phyloP scores from a whole-genome alignment of 2,329 filamentous ascomycete genomes.

The Thelonectria rubi region DNA sequence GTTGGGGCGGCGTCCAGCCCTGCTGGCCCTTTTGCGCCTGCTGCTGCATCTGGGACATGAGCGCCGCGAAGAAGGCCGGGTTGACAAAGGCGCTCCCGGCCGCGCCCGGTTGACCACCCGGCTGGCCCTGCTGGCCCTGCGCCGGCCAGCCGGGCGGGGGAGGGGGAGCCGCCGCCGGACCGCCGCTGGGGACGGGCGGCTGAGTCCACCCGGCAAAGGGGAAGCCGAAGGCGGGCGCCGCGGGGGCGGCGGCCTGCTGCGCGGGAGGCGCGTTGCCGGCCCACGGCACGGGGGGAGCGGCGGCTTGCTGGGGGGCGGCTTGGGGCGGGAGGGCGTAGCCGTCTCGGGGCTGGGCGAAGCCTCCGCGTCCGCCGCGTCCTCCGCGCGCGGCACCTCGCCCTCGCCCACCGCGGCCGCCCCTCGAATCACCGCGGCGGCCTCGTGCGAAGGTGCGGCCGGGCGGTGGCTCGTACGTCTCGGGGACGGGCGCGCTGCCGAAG shows the following conservation, averaged over 20 bases:
- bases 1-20: constrained; percentile 43
- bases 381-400: constrained; percentile 52
- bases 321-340: constrained; percentile 55
- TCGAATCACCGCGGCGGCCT: constrained; percentile 55
- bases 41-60: constrained; percentile 56
- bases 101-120: constrained; percentile 47
- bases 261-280: constrained; percentile 27
- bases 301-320: constrained; percentile 49
- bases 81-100: constrained; percentile 61
- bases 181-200: constrained; percentile 38
- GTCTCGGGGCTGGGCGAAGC: constrained; percentile 44
- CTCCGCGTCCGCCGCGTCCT: constrained; percentile 52
- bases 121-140: constrained; percentile 47
- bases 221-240: constrained; percentile 52
- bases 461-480: constrained; percentile 50
- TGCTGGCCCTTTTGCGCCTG: constrained; percentile 46
- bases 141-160: constrained; percentile 51
- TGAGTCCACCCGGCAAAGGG: constrained; percentile 56
- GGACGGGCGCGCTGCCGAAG: constrained; percentile 61
- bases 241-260: constrained; percentile 33
- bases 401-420: constrained; percentile 57
- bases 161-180: constrained; percentile 51
- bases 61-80: constrained; percentile 64
- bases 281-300: constrained; percentile 29
- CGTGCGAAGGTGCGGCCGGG: constrained; percentile 46